These are phyloP conservation scores for Leptographium radiaticola DNA, from an alignment of 2,329 filamentous ascomycete genomes.

Conservation along the genomic window DNA sequence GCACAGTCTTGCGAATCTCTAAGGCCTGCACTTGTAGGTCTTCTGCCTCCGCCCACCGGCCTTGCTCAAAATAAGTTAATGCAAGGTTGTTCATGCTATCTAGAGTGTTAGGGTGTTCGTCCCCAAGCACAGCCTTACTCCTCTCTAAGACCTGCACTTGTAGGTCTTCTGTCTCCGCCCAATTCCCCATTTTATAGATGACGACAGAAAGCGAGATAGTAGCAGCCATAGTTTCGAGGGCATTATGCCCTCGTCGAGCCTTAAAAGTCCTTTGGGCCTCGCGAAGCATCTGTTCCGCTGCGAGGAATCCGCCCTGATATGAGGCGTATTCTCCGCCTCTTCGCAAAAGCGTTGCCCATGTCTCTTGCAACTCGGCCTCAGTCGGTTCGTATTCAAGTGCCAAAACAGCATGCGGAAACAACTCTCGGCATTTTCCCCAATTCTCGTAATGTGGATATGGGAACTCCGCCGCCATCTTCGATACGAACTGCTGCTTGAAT, in stretches of 20 bases:
- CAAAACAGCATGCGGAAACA: background rate
- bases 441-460: background rate
- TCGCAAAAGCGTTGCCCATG: background rate
- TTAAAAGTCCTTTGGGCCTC: background rate
- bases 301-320: background rate
- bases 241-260: background rate
- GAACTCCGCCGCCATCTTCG: background rate
- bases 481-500: background rate
- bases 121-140: background rate
- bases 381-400: background rate
- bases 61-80: background rate
- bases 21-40: too few species aligned
- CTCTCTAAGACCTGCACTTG: background rate
- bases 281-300: background rate
- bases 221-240: background rate
- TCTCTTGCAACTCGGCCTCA: background rate
- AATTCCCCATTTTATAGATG: background rate
- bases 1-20: too few species aligned
- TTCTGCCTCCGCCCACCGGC: background rate
- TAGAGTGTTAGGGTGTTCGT: conserved; percentile 2
- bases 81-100: background rate
- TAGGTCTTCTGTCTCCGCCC: conserved; percentile 9
- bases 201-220: background rate
- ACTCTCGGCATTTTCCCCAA: background rate
- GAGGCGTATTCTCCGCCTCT: background rate